Percentiles rank a stretch among this genome's conserved stretches.
phyloP scores from a whole-genome alignment of 2,329 filamentous ascomycete genomes.

The Arthrinium puccinioides region DNA sequence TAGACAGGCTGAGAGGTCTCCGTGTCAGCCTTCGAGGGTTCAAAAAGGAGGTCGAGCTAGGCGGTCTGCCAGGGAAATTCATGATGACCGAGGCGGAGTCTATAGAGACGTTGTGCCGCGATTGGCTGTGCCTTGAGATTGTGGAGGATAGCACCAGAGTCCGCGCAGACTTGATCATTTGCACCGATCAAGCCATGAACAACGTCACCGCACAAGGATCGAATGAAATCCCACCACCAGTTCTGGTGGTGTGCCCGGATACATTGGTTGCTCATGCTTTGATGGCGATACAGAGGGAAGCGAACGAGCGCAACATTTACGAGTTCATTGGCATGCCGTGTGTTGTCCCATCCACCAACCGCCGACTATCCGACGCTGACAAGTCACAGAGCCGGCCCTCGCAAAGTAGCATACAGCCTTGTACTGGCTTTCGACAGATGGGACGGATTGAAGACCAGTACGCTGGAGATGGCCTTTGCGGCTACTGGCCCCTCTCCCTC shows the following conservation, averaged over 20 bases:
- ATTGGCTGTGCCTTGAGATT: constrained; percentile 26
- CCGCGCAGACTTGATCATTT: constrained; percentile 16
- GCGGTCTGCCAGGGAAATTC: not conserved
- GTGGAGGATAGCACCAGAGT: constrained; percentile 1
- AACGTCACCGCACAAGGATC: no score
- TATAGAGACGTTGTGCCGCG: constrained; percentile 19
- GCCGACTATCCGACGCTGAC: not conserved
- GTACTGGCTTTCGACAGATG: constrained; percentile 1
- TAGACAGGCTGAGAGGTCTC: constrained; percentile 11
- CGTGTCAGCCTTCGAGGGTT: constrained; percentile 20
- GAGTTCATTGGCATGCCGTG: constrained; percentile 1
- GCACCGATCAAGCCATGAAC: constrained; percentile 11
- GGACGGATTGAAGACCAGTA: not conserved
- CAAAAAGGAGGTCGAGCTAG: not conserved
- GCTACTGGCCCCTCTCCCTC: no score
- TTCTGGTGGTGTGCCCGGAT: not conserved
- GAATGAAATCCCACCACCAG: no score
- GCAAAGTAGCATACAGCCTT: not conserved
- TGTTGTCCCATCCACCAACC: not conserved
- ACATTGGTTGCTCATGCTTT: not conserved
- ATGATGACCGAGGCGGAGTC: constrained; percentile 8
- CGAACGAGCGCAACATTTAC: not conserved
- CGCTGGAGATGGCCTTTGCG: not conserved
- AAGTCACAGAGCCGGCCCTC: not conserved
- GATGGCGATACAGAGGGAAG: not conserved